Percentiles rank a stretch among this genome's conserved stretches.
Conservation (phyloP, 1,284 basidiomycete species). For the Schizophyllum commune region DNA sequence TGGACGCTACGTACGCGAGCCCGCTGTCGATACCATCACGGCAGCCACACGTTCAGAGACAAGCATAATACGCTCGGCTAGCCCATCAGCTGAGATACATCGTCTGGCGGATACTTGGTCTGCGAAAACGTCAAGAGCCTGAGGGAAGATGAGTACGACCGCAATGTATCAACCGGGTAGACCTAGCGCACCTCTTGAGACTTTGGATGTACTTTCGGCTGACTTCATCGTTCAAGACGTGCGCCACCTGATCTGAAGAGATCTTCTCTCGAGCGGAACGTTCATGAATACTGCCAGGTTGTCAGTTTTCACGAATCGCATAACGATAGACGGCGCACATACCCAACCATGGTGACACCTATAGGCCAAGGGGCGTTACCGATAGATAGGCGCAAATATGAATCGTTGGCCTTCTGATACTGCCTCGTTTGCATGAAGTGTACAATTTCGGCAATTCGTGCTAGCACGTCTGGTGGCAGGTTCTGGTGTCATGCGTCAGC, state of each 20-base stretch:
- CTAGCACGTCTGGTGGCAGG: constrained; percentile 80
- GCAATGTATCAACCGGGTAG: neutral
- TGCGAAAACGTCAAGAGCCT: constrained; percentile 92
- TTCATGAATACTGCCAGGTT: constrained; percentile 79
- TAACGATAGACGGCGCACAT: constrained; percentile 21
- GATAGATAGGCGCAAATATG: constrained; percentile 93
- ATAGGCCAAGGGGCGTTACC: constrained; percentile 99
- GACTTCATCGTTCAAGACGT: constrained; percentile 98
- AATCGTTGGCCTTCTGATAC: constrained; percentile 94
- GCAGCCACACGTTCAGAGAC: neutral
- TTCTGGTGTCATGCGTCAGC: constrained; percentile 37
- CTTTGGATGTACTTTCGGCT: constrained; percentile 99
- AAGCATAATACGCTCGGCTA: constrained; percentile 19
- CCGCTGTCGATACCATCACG: neutral
- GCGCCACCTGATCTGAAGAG: constrained; percentile 92
- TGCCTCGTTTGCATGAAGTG: constrained; percentile 93
- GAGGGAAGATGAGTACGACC: constrained; percentile 7
- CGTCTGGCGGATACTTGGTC: constrained; percentile 88
- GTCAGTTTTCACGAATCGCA: constrained; percentile 1
- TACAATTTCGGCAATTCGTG: constrained; percentile 90
- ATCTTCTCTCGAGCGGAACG: constrained; percentile 97
- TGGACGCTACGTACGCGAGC: neutral
- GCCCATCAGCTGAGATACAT: constrained; percentile 89
- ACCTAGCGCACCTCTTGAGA: constrained; percentile 67
- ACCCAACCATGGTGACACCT: constrained; percentile 99